These are phyloP conservation scores for Kwoniella europaea DNA, from an alignment of 768 basidiomycete genomes.

Conservation along the genomic window DNA sequence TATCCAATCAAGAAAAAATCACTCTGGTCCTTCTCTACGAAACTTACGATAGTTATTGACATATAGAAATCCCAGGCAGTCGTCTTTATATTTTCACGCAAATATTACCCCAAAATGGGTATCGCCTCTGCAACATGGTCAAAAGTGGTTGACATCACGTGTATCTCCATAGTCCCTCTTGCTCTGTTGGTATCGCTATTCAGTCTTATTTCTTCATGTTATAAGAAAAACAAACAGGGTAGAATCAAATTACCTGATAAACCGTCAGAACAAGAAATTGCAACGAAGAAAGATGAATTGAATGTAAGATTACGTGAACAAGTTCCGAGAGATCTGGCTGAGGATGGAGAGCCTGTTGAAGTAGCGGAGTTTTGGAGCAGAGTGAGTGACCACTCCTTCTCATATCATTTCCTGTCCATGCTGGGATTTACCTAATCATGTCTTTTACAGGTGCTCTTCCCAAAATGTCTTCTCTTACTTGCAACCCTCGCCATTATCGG, in stretches of 20 bases:
- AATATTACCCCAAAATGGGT: neutral
- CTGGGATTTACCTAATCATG: no score
- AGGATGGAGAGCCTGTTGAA: slow-evolving; percentile 33
- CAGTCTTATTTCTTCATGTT: neutral
- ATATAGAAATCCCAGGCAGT: no score
- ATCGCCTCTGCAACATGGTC: slow-evolving; percentile 3
- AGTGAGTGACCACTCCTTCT: slow-evolving; percentile 19
- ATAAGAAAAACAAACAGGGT: neutral
- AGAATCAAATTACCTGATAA: slow-evolving; percentile 8
- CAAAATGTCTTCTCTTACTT: slow-evolving; percentile 6
- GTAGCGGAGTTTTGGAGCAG: slow-evolving; percentile 26
- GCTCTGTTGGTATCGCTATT: slow-evolving; percentile 1
- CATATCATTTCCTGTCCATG: neutral
- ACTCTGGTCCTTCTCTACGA: no score
- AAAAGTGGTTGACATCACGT: slow-evolving; percentile 4
- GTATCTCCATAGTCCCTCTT: neutral
- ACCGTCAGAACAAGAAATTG: neutral
- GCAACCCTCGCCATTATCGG: slow-evolving; percentile 10
- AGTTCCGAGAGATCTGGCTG: neutral
- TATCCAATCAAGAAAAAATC: no score
- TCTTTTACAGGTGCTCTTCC: neutral
- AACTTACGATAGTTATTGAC: no score
- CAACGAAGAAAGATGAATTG: slow-evolving; percentile 8
- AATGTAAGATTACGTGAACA: neutral
- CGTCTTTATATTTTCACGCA: no score